Base-by-base conservation (phyloP, 2,329 filamentous ascomycete genomes). In the Mollisiaceae sp. region DNA sequence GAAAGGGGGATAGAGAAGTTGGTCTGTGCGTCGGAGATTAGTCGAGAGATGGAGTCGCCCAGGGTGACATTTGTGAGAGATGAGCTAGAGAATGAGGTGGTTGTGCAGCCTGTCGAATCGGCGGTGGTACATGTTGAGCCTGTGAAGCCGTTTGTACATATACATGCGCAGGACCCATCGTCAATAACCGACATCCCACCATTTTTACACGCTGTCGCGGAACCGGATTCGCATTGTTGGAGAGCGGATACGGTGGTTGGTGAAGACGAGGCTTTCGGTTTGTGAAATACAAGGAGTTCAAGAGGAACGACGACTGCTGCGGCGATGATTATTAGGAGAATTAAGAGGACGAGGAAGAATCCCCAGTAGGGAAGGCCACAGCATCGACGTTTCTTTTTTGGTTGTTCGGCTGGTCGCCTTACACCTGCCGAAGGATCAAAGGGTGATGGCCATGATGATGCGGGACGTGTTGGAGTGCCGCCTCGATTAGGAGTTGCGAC, bases 111-210 rank as follows among this genome's bases (percentile, higher is more conserved):
- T 1, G 79, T 79, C 27, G 83, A 79, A 63, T 84, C 83, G 15
- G 81, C 78, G 15, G 78, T 79, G 1, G 78, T 81, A 74, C 89
- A 92, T 18, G 80, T 83, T 1, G 79, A 79, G 24, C 89, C 89
- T 0, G 91, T 94, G 76, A 94, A 98, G 1, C 94, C 93, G 72
- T 95, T 93, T 24, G 90, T 88, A 78, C 94, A 99, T 52, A 97
- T 87, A 76, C 94, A 99, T 14, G 89, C 90, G 79, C 94, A 98
- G 22, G 85, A 81, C 3, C 86, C 85, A 64, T 86, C 82, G 18
- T 85, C 86, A 22, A 93, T 78, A 18, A 94, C 85, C 63, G 89
- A 93, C 20, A 89, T 88, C 35, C 94, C 94, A 11, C 92, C 93
- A 69, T 98, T 97, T 39, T 75, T 70, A 60, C 75, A 76, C 60